phyloP scores from a whole-genome alignment of 139 green algal genomes.

The Nannochloris sp. region DNA sequence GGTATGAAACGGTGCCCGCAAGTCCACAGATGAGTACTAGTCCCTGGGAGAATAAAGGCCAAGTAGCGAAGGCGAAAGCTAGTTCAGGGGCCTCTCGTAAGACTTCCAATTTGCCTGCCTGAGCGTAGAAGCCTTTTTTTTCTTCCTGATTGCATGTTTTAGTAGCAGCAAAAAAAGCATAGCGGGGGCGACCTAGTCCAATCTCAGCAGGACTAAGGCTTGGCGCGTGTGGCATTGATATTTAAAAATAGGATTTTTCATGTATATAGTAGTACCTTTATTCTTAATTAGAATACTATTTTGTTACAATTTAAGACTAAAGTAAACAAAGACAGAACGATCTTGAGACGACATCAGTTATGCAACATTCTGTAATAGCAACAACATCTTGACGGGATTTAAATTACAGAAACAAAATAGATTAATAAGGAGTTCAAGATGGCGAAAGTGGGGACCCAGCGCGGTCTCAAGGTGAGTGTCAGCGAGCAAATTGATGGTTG shows the following conservation, averaged over 20 bases:
- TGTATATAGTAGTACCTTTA: too few relatives aligned
- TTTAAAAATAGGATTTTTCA: too few relatives aligned
- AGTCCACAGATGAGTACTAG: background rate
- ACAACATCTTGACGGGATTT: background rate
- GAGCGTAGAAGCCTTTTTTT: too few relatives aligned
- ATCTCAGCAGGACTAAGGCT: too few relatives aligned
- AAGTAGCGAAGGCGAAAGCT: background rate
- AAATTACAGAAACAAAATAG: background rate
- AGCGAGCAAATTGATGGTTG: too few relatives aligned
- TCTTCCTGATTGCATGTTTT: too few relatives aligned
- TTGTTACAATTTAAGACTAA: background rate
- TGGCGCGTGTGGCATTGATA: too few relatives aligned
- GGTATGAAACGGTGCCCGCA: background rate
- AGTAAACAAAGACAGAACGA: background rate
- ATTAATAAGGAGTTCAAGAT: slow-evolving; percentile 28
- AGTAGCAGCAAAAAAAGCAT: too few relatives aligned
- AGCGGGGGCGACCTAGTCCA: too few relatives aligned
- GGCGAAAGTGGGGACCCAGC: slow-evolving; percentile 64
- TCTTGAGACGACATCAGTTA: background rate
- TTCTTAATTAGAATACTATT: too few relatives aligned
- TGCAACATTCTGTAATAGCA: background rate
- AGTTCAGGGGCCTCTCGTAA: background rate
- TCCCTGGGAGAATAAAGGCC: background rate
- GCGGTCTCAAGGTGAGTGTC: slow-evolving; percentile 57
- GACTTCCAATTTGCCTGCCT: background rate